Base-by-base conservation (phyloP, 2,329 filamentous ascomycete species). In the Graphilbum sp. region DNA sequence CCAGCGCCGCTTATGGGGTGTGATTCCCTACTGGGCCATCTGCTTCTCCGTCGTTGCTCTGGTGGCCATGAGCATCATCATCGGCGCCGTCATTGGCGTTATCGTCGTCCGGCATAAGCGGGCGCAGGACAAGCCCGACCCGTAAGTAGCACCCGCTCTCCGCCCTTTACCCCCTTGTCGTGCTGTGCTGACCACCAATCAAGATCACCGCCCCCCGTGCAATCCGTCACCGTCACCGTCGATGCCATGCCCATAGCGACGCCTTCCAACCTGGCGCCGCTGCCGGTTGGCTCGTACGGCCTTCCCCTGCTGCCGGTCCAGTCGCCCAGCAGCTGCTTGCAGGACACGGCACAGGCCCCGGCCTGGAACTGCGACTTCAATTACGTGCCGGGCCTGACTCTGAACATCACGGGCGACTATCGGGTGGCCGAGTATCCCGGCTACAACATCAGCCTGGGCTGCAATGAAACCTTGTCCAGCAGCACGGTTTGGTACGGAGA, bases 331-430 rank as follows among this genome's bases (percentile, higher is more conserved):
- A 60, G 63, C 0, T 83, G 78, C 50, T 62, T 82, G 42, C 61
- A 62, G 24, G 62, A 77, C 40, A 59, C 64, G 1, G 60, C 53
- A 1, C 66, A 75, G 46, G 57, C 61, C n/a, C 53, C 62, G 36
- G 69, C 75, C 1, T 83, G 78, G 78, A 69, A 62, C 41, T 83
- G 78, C 50, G 61, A 69, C 12, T 59, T 79, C 23, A 56, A 60
- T 2, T 55, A 61, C 33, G 63, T 66, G 36, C 52, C 57, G 2
- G 44, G 45, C 11, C 38, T 56, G 43, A 43, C 44, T 12, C 54
- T 73, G 54, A 52, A 56, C 2, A 16, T 62, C 33, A 63, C 65
- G 34, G 52, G 56, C 2, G 43, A 45, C 11, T 35, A 52, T 42
- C 36, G 41, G 4, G 53, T 72, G 54, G 53, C 56, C 4, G 41